phyloP scores from a whole-genome alignment of 768 basidiomycete genomes.

The Dentipellis sp. region DNA sequence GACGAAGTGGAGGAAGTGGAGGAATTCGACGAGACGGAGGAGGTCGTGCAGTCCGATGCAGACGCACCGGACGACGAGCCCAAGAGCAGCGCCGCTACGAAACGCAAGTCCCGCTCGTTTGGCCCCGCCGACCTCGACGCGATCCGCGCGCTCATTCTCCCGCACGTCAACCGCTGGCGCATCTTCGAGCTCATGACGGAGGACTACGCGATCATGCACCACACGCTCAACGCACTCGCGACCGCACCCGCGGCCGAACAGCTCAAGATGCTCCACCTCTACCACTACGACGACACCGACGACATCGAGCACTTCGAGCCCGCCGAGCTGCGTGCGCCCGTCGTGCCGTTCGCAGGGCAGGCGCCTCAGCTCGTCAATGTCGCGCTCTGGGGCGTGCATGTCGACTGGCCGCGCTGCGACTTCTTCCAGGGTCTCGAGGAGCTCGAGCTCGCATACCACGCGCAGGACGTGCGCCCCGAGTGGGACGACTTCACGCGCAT shows the following conservation, averaged over 20 bases:
- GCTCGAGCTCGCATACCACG: conserved; percentile 55
- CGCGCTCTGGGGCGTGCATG: conserved; percentile 60
- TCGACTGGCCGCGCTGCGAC: conserved; percentile 47
- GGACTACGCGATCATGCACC: conserved; percentile 35
- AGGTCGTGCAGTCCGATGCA: not conserved
- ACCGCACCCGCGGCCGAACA: conserved; percentile 37
- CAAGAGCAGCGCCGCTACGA: not conserved
- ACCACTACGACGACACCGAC: conserved; percentile 40
- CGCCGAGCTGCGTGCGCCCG: conserved; percentile 28
- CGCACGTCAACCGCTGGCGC: conserved; percentile 48
- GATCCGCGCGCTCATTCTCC: conserved; percentile 32
- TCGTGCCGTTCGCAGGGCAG: conserved; percentile 44
- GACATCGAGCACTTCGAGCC: conserved; percentile 35
- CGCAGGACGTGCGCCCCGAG: conserved; percentile 52
- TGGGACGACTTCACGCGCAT: conserved; percentile 45
- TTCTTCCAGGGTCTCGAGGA: conserved; percentile 38
- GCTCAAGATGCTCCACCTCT: conserved; percentile 46
- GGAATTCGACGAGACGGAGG: not conserved
- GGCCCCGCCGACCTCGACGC: conserved; percentile 15
- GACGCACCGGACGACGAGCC: conserved; percentile 8
- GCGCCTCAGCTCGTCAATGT: conserved; percentile 40
- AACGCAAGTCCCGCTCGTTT: not conserved
- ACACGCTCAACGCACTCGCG: conserved; percentile 35
- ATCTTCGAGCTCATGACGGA: conserved; percentile 37
- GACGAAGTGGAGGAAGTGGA: conserved; percentile 3